Evolutionary conservation across 129 eudicot species (phyloP).

Genomic region (Apium graveolens): DNA sequence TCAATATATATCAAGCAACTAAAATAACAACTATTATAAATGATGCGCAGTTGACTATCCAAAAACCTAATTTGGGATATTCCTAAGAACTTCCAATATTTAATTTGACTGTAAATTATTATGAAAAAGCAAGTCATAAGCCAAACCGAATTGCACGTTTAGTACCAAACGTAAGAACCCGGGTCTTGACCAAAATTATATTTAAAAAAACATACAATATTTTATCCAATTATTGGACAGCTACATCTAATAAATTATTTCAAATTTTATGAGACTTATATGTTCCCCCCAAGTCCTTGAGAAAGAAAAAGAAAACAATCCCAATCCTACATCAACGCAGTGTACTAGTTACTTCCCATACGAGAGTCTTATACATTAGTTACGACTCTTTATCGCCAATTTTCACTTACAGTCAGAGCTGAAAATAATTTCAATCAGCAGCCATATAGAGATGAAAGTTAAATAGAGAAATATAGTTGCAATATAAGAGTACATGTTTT

Average conservation of each 20-base stretch:
- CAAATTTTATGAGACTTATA: not conserved
- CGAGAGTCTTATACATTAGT: not conserved
- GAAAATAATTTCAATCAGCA: not conserved
- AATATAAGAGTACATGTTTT: too few relatives aligned
- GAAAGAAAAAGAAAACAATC: not conserved
- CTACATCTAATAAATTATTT: not conserved
- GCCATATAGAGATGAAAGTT: not conserved
- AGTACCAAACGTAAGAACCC: not conserved
- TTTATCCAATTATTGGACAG: not conserved
- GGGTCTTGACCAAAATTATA: not conserved
- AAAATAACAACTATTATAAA: not conserved
- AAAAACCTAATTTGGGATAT: not conserved
- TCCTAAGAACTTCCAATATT: not conserved
- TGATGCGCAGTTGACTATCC: not conserved
- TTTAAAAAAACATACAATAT: not conserved
- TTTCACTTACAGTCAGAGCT: too few relatives aligned
- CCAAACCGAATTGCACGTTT: constrained; percentile 4
- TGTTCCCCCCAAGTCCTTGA: not conserved
- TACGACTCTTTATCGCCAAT: not conserved
- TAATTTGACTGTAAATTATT: not conserved
- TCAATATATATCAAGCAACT: not conserved
- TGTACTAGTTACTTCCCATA: too few relatives aligned
- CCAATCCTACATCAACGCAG: not conserved
- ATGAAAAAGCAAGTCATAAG: not conserved
- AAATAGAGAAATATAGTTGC: not conserved